Evolutionary conservation across 208 protist species (phyloP), one percentile per base, ranked within the genome.

Genomic region (Crithidia mellificae): DNA sequence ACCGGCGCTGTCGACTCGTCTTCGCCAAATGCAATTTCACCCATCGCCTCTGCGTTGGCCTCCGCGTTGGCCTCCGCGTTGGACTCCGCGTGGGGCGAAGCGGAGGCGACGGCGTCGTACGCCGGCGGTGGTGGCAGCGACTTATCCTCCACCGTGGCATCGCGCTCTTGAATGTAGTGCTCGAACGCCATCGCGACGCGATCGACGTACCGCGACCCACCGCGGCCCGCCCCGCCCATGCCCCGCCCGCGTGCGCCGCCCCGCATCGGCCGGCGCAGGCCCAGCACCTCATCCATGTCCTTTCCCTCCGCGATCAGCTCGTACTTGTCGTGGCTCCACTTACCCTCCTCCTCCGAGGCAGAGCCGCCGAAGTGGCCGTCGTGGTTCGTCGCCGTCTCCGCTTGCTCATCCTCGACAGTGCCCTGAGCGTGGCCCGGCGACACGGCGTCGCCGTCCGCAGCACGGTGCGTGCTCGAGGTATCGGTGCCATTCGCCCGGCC

Each of bases 271-370:
- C 68, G 68, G 27, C 69, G 53, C 25, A 80, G 51, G 12, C 74
- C 77, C 2, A 85, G 74, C 38, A 86, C 83, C 71, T 83, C 83
- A 32, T 83, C 72, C 74, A 88, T 82, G 25, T 78, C 68, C 51
- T 73, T 84, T 4, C 83, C 85, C 51, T 88, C 68, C 32, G 78
- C 62, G 6, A 89, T 56, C 39, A 87, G 46, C 34, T 91, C 66
- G 59, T 92, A 95, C 44, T 84, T 85, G 73, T 95, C 90, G 51
- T 95, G 90, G 41, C 69, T 69, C 90, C 90, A 95, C 59, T 75
- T 83, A 20, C 30, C 70, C 25, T 53, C 58, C 7, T 69, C 62
- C 5, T 25, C 43, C 4, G 63, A 55, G 30, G 34, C 38, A 9
- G 70, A 50, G 44, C 47, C 34, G 15, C 61, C 32, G 22, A 56